A percentile compares a stretch with the other conserved stretches of the same genome.
phyloP scores from a whole-genome alignment of 164 flowering plant species.

The Malania oleifera region DNA sequence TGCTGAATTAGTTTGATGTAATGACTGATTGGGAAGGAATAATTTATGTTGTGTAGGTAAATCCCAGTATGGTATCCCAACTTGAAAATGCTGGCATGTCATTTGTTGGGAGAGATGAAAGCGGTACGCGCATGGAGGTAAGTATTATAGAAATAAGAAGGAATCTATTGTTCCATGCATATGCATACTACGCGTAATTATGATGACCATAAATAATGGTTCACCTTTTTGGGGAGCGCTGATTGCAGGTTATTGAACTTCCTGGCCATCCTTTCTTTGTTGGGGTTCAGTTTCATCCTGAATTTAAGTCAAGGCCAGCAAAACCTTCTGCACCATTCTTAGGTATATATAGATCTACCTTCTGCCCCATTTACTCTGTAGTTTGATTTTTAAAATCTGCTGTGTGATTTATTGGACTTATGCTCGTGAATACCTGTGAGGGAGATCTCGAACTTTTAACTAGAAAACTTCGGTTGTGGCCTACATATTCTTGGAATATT shows the following conservation, averaged over 20 bases:
- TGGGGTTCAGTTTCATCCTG: conserved; percentile 8
- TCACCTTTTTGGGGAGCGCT: not conserved
- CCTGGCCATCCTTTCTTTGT: conserved; percentile 2
- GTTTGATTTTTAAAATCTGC: too few species aligned
- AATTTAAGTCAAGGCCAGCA: conserved; percentile 4
- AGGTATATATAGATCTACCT: not conserved
- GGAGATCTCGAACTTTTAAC: too few species aligned
- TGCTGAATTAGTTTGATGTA: not conserved
- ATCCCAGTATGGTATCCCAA: conserved; percentile 64
- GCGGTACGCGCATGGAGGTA: conserved; percentile 87
- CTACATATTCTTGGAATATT: too few species aligned
- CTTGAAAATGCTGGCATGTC: conserved; percentile 78
- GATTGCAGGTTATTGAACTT: conserved; percentile 1
- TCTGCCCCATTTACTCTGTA: too few species aligned
- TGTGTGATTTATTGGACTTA: too few species aligned
- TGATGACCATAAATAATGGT: too few species aligned
- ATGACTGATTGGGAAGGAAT: not conserved
- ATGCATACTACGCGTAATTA: too few species aligned
- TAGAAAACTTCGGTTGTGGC: too few species aligned
- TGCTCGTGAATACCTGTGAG: too few species aligned
- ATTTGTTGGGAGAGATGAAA: conserved; percentile 89
- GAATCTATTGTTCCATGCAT: too few species aligned
- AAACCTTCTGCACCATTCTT: conserved; percentile 7
- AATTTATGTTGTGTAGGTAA: conserved; percentile 45
- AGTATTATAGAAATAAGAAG: too few species aligned